phyloP scores from a whole-genome alignment of 2,329 filamentous ascomycete genomes.

The Colletotrichum sp. region DNA sequence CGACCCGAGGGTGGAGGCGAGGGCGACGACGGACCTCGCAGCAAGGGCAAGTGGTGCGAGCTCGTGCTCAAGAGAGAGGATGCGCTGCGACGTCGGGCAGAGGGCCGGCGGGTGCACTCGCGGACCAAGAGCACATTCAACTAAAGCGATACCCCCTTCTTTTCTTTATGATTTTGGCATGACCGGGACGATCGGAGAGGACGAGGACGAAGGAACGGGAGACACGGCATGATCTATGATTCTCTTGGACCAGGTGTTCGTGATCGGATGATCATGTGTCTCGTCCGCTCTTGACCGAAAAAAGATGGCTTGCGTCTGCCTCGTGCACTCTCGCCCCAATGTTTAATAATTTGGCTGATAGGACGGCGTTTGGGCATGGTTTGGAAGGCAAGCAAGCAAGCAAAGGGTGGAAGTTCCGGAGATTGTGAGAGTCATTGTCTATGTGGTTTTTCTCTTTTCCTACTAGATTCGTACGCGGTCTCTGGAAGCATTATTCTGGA shows the following conservation, averaged over 20 bases:
- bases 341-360: slow-evolving; percentile 17
- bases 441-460: background rate
- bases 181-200: slow-evolving; percentile 14
- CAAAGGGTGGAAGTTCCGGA: slow-evolving; percentile 8
- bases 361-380: slow-evolving; percentile 15
- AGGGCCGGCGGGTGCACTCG: slow-evolving; percentile 56
- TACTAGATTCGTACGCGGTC: slow-evolving; percentile 8
- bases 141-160: slow-evolving; percentile 33
- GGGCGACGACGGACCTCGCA: slow-evolving; percentile 48
- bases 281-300: slow-evolving; percentile 2
- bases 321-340: slow-evolving; percentile 1
- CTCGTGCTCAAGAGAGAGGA: slow-evolving; percentile 69
- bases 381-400: slow-evolving; percentile 14
- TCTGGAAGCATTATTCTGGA: slow-evolving; percentile 18
- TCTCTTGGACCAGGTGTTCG: slow-evolving; percentile 23
- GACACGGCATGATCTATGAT: slow-evolving; percentile 21
- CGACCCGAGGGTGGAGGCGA: slow-evolving; percentile 54
- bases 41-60: slow-evolving; percentile 69
- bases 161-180: slow-evolving; percentile 15
- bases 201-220: slow-evolving; percentile 13
- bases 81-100: slow-evolving; percentile 58
- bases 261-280: slow-evolving; percentile 21
- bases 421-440: slow-evolving; percentile 11
- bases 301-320: slow-evolving; percentile 7
- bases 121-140: slow-evolving; percentile 63